A percentile compares a stretch with the other conserved stretches of the same genome.
Conservation (phyloP, 768 basidiomycete species). For the Boletus rufocinnamomeus region DNA sequence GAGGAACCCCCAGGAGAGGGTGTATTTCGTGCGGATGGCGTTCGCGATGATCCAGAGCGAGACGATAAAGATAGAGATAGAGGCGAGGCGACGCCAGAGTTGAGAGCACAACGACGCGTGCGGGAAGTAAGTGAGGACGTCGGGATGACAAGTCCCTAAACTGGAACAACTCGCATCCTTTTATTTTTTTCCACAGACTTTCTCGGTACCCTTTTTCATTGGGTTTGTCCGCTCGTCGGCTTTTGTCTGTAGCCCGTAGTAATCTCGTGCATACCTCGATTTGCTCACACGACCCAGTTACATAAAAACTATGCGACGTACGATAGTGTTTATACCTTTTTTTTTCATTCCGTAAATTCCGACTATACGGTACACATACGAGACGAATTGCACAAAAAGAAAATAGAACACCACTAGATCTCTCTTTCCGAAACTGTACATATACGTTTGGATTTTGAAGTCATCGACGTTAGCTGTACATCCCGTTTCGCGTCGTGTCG, state of each 20-base stretch:
- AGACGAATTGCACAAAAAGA: background rate
- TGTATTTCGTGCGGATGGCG: constrained; percentile 24
- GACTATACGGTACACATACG: background rate
- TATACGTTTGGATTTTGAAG: too few species aligned
- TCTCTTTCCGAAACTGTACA: background rate
- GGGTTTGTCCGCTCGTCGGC: constrained; percentile 16
- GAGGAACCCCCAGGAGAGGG: constrained; percentile 37
- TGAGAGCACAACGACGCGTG: constrained; percentile 32
- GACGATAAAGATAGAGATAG: constrained; percentile 31
- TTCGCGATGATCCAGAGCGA: constrained; percentile 15
- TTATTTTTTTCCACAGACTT: background rate
- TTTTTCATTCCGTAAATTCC: background rate
- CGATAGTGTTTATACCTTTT: constrained; percentile 35
- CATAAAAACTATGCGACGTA: constrained; percentile 26
- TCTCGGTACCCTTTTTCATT: constrained; percentile 1
- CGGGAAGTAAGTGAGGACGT: constrained; percentile 35
- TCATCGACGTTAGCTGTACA: too few species aligned
- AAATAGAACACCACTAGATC: constrained; percentile 16
- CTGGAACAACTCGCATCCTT: background rate
- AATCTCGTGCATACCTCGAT: constrained; percentile 28
- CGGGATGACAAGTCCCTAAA: constrained; percentile 34
- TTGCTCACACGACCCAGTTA: constrained; percentile 14
- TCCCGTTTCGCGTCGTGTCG: too few species aligned
- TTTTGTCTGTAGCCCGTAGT: constrained; percentile 28
- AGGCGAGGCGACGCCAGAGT: constrained; percentile 36